A percentile compares a stretch with the other conserved stretches of the same genome.
phyloP scores from a whole-genome alignment of 768 basidiomycete genomes.

The Psilocybe azurescens region DNA sequence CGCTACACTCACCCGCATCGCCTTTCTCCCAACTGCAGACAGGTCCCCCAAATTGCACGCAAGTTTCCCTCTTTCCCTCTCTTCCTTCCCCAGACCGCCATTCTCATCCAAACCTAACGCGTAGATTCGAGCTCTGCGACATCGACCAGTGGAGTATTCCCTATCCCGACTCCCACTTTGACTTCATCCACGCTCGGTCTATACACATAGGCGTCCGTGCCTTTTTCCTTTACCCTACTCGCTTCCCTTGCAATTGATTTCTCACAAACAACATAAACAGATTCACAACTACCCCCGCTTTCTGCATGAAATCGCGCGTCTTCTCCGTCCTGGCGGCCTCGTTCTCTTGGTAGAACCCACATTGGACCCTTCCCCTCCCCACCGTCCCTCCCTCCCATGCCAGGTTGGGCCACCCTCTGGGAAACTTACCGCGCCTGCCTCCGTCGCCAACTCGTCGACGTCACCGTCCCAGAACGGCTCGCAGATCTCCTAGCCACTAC shows the following conservation, averaged over 20 bases:
- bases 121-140: conserved; percentile 75
- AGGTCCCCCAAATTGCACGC: conserved; percentile 77
- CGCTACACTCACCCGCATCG: conserved; percentile 15
- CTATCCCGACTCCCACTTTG: conserved; percentile 66
- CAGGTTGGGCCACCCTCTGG: conserved; percentile 70
- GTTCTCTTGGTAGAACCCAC: conserved; percentile 70
- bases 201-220: conserved; percentile 67
- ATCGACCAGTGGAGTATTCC: conserved; percentile 64
- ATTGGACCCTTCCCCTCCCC: conserved; percentile 44
- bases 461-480: conserved; percentile 61
- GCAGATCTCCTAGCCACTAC: conserved; percentile 52
- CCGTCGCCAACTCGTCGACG: conserved; percentile 55
- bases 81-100: conserved; percentile 2
- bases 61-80: conserved; percentile 34
- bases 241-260: conserved; percentile 14
- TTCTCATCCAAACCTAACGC: conserved; percentile 10
- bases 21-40: conserved; percentile 36
- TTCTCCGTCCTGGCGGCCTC: conserved; percentile 74
- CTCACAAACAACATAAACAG: conserved; percentile 35
- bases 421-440: conserved; percentile 64
- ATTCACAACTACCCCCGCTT: conserved; percentile 67
- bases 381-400: conserved; percentile 25
- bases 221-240: conserved; percentile 16
- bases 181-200: conserved; percentile 73
- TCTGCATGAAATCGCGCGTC: conserved; percentile 63